Conservation (phyloP, 176 grass and related monocot genomes). For the Ananas comosus region DNA sequence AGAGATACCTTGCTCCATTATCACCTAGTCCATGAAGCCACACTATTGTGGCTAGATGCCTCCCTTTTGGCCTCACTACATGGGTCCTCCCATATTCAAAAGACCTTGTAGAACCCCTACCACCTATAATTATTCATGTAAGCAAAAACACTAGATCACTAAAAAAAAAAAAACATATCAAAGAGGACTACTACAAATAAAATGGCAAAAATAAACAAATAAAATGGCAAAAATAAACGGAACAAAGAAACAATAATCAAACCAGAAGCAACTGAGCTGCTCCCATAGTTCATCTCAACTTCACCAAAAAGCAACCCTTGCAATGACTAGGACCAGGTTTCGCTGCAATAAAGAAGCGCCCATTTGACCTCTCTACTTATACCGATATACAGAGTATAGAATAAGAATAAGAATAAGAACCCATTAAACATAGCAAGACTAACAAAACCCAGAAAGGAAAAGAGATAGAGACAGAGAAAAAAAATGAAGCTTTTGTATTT, state of each 20-base stretch:
- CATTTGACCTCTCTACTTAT: background rate
- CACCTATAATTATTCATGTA: background rate
- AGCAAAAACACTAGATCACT: background rate
- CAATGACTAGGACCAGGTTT: background rate
- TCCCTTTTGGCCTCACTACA: background rate
- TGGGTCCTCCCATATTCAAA: background rate
- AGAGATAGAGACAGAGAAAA: too few relatives aligned
- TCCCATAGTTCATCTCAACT: background rate
- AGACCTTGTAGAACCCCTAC: background rate
- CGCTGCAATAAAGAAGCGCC: background rate
- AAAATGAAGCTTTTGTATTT: too few relatives aligned
- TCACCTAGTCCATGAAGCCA: conserved; percentile 1
- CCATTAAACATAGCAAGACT: too few relatives aligned
- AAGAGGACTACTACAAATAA: background rate
- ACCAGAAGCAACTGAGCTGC: background rate
- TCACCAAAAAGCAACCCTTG: background rate
- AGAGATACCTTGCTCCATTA: conserved; percentile 2
- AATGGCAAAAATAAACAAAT: background rate
- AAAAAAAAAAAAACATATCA: background rate
- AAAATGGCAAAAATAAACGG: background rate
- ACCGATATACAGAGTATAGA: too few relatives aligned
- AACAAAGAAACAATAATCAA: background rate
- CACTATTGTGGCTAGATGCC: background rate
- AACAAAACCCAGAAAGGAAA: too few relatives aligned
- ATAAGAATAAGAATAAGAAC: too few relatives aligned